Base-by-base conservation (phyloP, 192 early-diverging fungal species). In the Backusella psychrophila region DNA sequence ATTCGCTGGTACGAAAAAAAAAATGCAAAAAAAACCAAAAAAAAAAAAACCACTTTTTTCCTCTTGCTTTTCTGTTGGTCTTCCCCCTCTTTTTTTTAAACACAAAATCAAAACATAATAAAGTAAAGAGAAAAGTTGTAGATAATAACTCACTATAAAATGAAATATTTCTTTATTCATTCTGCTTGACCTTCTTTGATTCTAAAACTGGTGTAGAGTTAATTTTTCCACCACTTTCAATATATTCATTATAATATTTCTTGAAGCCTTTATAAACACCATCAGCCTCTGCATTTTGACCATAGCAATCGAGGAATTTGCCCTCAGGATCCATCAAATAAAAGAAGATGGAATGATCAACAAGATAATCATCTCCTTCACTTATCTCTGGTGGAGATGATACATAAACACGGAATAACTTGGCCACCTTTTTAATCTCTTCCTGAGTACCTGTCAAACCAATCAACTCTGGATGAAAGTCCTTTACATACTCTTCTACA, bases 311-410 rank as follows among this genome's bases (percentile, higher is more conserved):
- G 29, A 96, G 85, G 81, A 97, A 99, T 72, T 89, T 79, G 56
- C 96, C 96, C 53, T 96, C 89, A 14, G 94, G 96, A 38, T 93
- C 91, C 89, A 99, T 94, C 52, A 99, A 85, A 78, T 98, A 99
- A 77, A 97, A 97, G 85, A 97, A 99, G 78, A 98, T 99, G 39
- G 95, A 95, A 77, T 99, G 98, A 73, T 99, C 98, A 21, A 99
- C 98, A 34, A 99, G 83, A 75, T 99, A 99, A 75, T 99, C 96
- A 69, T 94, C 90, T 5, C 44, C 93, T 31, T 93, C 91, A 31
- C 82, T 83, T 12, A 92, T 86, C 66, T 91, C 87, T 26, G 96
- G 96, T 38, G 98, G 98, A 59, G 94, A 92, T 75, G 91, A 93
- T 76, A 94, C 96, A 83, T 99, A 99, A 42, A 99, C 92, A 15